Evolutionary conservation across 1,284 basidiomycete genomes (phyloP).

Genomic region (Melampsora abietis-canadensis): DNA sequence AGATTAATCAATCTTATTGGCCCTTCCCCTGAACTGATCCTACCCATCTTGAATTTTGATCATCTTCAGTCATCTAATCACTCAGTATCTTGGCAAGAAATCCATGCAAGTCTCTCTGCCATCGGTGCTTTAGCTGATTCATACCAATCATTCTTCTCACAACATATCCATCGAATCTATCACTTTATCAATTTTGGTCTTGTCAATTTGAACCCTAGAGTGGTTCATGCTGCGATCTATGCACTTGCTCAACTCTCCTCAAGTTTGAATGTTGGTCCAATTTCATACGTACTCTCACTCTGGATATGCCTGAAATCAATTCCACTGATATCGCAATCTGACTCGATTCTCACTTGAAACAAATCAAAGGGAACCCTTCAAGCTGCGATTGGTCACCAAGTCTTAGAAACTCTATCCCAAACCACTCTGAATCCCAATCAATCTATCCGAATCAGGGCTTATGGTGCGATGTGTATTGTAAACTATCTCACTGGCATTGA

Average conservation of each 20-base stretch:
- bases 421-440: too few relatives aligned
- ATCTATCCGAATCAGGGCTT: too few relatives aligned
- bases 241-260: conserved; percentile 32
- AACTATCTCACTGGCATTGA: too few relatives aligned
- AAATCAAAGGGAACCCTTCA: not conserved
- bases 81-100: conserved; percentile 10
- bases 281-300: not conserved
- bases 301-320: not conserved
- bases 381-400: too few relatives aligned
- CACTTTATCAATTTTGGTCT: conserved; percentile 15
- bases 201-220: conserved; percentile 20
- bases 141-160: conserved; percentile 5
- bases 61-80: conserved; percentile 4
- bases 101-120: conserved; percentile 24
- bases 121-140: conserved; percentile 28
- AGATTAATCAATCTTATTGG: conserved; percentile 11
- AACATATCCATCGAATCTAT: conserved; percentile 11
- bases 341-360: not conserved
- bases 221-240: conserved; percentile 36
- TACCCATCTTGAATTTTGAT: conserved; percentile 15
- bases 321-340: not conserved
- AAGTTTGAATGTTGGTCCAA: conserved; percentile 14
- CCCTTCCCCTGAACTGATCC: conserved; percentile 28
- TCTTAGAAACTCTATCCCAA: too few relatives aligned
- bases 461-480: too few relatives aligned